Percentiles rank a stretch among this genome's conserved stretches.
Conservation (phyloP, 2,329 filamentous ascomycete species). For the Rugonectria rugulosa region DNA sequence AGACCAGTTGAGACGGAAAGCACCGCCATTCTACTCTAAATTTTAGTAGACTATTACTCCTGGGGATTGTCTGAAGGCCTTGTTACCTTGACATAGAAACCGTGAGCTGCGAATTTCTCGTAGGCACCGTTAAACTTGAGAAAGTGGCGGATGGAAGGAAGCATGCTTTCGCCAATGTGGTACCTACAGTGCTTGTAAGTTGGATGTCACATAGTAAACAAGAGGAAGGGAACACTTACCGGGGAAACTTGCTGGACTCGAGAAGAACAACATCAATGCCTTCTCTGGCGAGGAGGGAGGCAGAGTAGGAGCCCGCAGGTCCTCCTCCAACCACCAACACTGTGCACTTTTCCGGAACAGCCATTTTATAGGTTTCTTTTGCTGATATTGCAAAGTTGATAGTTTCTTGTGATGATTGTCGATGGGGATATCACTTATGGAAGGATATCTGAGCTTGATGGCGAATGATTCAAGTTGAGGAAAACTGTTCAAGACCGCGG, state of each 20-base stretch:
- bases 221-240: background rate
- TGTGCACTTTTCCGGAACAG: background rate
- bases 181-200: constrained; percentile 34
- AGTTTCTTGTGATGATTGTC: too few species aligned
- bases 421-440: background rate
- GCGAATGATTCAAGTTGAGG: too few species aligned
- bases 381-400: too few species aligned
- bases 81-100: constrained; percentile 10
- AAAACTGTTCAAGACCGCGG: too few species aligned
- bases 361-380: background rate
- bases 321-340: constrained; percentile 55
- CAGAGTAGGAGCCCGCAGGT: constrained; percentile 54
- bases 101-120: constrained; percentile 2
- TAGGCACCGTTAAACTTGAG: constrained; percentile 12
- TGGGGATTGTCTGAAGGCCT: too few species aligned
- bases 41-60: background rate
- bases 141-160: constrained; percentile 11
- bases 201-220: background rate
- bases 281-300: constrained; percentile 52
- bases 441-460: background rate
- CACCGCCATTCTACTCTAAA: constrained; percentile 39
- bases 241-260: constrained; percentile 50
- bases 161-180: constrained; percentile 14
- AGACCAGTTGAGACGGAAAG: constrained; percentile 46
- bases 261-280: constrained; percentile 53